Evolutionary conservation across 2,329 filamentous ascomycete genomes (phyloP).

Genomic region (Pseudonectria buxi): DNA sequence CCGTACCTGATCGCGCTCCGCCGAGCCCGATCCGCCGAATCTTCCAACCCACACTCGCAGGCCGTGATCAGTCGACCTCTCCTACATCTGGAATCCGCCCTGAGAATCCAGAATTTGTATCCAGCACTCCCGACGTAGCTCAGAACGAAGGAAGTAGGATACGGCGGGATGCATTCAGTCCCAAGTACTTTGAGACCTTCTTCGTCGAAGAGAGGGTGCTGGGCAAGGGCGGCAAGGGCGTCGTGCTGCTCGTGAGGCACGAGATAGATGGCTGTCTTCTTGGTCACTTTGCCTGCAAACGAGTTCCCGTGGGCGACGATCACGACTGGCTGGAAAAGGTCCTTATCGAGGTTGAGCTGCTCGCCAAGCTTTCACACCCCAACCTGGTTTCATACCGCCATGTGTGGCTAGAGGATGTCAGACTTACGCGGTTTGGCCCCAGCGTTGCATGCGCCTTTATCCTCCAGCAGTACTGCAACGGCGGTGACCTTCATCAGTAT

Average conservation of each 20-base stretch:
- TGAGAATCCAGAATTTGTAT: constrained; percentile 41
- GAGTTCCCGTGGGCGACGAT: constrained; percentile 90
- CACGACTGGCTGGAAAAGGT: constrained; percentile 94
- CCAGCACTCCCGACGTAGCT: constrained; percentile 43
- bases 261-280: constrained; percentile 82
- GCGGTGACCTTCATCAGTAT: constrained; percentile 82
- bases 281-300: constrained; percentile 92
- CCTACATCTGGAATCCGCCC: constrained; percentile 18
- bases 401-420: constrained; percentile 90
- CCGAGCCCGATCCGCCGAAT: constrained; percentile 49
- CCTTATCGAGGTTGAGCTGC: constrained; percentile 82
- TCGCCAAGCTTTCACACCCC: constrained; percentile 86
- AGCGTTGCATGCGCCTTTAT: constrained; percentile 94
- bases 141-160: constrained; percentile 60
- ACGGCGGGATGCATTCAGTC: constrained; percentile 78
- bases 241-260: constrained; percentile 90
- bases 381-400: constrained; percentile 96
- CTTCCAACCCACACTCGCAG: constrained; percentile 37
- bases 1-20: constrained; percentile 37
- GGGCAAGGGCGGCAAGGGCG: constrained; percentile 86
- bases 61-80: constrained; percentile 7
- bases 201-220: constrained; percentile 85
- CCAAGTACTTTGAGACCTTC: constrained; percentile 86
- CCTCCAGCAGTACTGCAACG: constrained; percentile 94
- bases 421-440: constrained; percentile 79